Evolutionary conservation across 2,329 filamentous ascomycete species (phyloP), one percentile per base, ranked within the genome.

Genomic region (Claviceps lovelessii): DNA sequence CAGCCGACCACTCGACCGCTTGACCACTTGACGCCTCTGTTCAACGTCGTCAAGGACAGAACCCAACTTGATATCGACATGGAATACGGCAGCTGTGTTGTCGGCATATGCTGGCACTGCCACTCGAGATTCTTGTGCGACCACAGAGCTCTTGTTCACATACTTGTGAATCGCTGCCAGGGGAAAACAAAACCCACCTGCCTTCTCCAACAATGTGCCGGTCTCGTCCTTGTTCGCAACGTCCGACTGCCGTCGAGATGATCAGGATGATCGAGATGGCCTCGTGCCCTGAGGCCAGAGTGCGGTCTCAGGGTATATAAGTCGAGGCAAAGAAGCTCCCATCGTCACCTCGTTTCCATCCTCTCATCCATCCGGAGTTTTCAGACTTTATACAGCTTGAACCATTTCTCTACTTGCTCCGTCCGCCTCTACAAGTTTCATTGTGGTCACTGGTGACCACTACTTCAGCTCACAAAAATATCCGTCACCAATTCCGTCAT

Each of bases 401-500:
- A 28, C 28, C 23, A 23, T 1, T 29, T 29, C 37, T 41, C 37
- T 41, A 7, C 37, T 41, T 17, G 3, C 4, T 41, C 15, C 7
- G 7, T 41, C 11, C 11, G 15, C 11, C 15, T 4, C 37, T 17
- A 15, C 13, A 29, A 29, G 28, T 8, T 23, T n/a, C 29, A n/a
- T 28, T 3, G n/a, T 46, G 29, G 17, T 10, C 13, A 29, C 11
- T 46, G 29, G 17, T 10, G n/a, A 29, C 11, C 44, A 6, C 19
- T 39, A 2, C 2, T 39, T 8, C 19, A 23, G 11, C 33, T 31
- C 42, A 48, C 9, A 9, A 11, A 11, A 17, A 13, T 19, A 23
- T 48, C 31, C 11, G 28, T 35, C 49, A 49, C 41, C 46, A 52
- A 23, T 23, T 23, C 19, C 53, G 17, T 19, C 51, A 59, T 59